Evolutionary conservation across 169 alveolate genomes (phyloP).

Genomic region (Pseudocohnilembus persalinus): DNA sequence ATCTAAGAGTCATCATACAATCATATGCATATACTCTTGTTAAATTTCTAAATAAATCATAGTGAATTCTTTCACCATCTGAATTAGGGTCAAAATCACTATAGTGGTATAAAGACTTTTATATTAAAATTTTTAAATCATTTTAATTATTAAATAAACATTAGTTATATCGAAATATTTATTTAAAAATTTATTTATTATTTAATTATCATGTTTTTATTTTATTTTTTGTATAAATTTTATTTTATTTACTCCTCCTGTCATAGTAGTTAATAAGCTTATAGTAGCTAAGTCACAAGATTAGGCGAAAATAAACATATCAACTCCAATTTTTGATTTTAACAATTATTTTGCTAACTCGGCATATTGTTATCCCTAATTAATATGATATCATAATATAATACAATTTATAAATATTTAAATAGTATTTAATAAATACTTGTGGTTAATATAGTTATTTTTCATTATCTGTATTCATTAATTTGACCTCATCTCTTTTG

Average conservation of each 20-base stretch:
- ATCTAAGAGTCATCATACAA: constrained; percentile 49
- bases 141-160: no score
- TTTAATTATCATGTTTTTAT: background rate
- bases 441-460: constrained; percentile 51
- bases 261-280: constrained; percentile 50
- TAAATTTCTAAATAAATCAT: constrained; percentile 71
- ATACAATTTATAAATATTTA: constrained; percentile 35
- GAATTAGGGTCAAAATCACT: constrained; percentile 41
- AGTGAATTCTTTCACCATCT: constrained; percentile 71
- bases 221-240: no score
- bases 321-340: constrained; percentile 50
- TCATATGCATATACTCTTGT: constrained; percentile 75
- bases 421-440: constrained; percentile 10
- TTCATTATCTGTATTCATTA: constrained; percentile 66
- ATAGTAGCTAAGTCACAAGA: constrained; percentile 63
- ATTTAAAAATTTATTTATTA: no score
- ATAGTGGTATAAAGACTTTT: constrained; percentile 45
- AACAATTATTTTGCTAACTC: constrained; percentile 39
- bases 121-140: no score
- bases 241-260: constrained; percentile 55
- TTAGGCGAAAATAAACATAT: constrained; percentile 58
- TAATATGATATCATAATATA: background rate
- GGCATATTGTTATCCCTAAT: constrained; percentile 6
- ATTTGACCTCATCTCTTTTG: constrained; percentile 53
- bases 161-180: no score